phyloP scores from a whole-genome alignment of 2,329 filamentous ascomycete genomes.

The Tolypocladium pustulatum region DNA sequence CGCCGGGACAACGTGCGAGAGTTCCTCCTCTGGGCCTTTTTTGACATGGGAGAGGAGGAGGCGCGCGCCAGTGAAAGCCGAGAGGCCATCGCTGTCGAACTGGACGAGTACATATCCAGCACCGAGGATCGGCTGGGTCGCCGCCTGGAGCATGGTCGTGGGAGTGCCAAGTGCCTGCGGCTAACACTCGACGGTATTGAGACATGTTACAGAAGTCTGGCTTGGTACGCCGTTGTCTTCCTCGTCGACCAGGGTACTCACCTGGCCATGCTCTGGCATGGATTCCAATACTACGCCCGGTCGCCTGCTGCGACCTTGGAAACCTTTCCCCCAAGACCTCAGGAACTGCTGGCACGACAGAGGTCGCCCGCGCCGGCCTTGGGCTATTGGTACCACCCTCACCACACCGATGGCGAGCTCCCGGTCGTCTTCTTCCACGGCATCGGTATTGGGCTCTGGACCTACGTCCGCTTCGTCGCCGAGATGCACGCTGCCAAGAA shows the following conservation, averaged over 20 bases:
- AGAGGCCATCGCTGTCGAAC: constrained; percentile 25
- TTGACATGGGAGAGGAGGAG: constrained; percentile 33
- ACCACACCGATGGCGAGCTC: constrained; percentile 34
- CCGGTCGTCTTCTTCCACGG: constrained; percentile 62
- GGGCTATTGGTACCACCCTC: constrained; percentile 57
- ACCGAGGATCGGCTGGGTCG: constrained; percentile 43
- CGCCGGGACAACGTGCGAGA: constrained; percentile 57
- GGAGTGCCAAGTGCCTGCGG: constrained; percentile 45
- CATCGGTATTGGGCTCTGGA: constrained; percentile 57
- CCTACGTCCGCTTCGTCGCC: constrained; percentile 47
- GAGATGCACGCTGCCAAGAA: constrained; percentile 31
- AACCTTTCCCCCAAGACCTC: constrained; percentile 49
- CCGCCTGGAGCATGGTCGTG: constrained; percentile 41
- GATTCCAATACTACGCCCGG: constrained; percentile 42
- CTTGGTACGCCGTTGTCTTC: constrained; percentile 53
- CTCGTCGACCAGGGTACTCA: constrained; percentile 42
- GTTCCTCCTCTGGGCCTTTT: constrained; percentile 59
- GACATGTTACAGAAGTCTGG: constrained; percentile 48
- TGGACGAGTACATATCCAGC: constrained; percentile 36
- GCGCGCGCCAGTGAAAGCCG: constrained; percentile 7
- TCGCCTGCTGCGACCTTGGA: constrained; percentile 13
- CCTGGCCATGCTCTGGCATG: constrained; percentile 30
- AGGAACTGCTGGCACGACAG: constrained; percentile 31
- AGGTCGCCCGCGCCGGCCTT: constrained; percentile 38
- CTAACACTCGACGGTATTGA: constrained; percentile 55